Percentiles rank a stretch among this genome's conserved stretches.
phyloP scores from a whole-genome alignment of 148 eudicot species.

The Heliamphora exappendiculata region DNA sequence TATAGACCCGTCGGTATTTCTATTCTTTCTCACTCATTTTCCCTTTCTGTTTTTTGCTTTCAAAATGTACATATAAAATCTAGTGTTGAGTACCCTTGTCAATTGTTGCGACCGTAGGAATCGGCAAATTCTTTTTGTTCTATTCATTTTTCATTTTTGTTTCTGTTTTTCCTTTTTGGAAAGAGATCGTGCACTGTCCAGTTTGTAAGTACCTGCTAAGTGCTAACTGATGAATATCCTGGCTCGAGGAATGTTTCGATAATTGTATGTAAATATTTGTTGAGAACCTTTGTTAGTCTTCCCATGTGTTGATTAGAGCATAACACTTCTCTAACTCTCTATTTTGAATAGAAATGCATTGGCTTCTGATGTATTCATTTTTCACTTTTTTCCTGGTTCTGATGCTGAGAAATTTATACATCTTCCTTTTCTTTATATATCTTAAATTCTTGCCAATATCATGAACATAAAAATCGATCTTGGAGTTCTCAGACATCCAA shows the following conservation, averaged over 20 bases:
- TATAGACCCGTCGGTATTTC: conserved; percentile 7
- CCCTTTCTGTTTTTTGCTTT: not conserved
- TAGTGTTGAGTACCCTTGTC: not conserved
- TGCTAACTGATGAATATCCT: conserved; percentile 1
- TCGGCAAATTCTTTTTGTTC: not conserved
- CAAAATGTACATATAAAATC: conserved; percentile 18
- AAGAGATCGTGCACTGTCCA: not conserved
- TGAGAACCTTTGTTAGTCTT: not conserved
- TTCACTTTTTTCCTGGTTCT: not conserved
- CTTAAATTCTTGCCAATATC: not conserved
- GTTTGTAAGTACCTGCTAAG: not conserved
- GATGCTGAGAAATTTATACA: not conserved
- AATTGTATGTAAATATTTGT: not conserved
- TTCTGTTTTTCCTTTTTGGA: not conserved
- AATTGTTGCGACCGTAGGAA: not conserved
- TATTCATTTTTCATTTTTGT: conserved; percentile 5
- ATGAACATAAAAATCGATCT: not conserved
- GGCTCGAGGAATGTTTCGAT: not conserved
- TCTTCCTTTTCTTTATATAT: too few relatives aligned
- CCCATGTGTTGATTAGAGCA: conserved; percentile 5
- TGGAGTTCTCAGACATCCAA: too few relatives aligned
- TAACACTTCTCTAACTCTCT: not conserved
- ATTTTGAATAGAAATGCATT: not conserved
- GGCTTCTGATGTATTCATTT: not conserved
- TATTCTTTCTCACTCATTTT: not conserved